phyloP scores from a whole-genome alignment of 2,329 filamentous ascomycete species.

The Rhynchosporium graminicola region DNA sequence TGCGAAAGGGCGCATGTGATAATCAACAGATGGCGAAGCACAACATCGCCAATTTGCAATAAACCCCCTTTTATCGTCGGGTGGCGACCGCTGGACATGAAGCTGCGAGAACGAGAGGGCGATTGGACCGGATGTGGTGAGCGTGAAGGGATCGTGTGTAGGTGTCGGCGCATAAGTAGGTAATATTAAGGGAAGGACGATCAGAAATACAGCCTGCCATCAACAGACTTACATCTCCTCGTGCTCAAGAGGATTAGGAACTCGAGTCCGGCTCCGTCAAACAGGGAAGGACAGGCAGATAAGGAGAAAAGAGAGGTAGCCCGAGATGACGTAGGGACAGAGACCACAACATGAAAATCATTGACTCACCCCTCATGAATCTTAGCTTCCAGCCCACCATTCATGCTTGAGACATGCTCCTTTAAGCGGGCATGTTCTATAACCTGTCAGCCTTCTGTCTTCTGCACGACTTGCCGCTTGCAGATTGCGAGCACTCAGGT shows the following conservation, averaged over 20 bases:
- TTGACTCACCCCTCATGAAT: slow-evolving; percentile 86
- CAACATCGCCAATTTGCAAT: not conserved
- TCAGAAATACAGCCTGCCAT: no score
- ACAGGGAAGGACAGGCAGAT: slow-evolving; percentile 13
- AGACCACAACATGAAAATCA: not conserved
- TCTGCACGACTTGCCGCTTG: slow-evolving; percentile 34
- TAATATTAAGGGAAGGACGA: not conserved
- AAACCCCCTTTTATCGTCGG: not conserved
- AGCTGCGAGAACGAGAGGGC: not conserved
- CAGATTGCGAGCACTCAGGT: slow-evolving; percentile 34
- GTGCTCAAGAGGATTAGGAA: no score
- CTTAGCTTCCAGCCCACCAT: slow-evolving; percentile 83
- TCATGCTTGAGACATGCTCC: slow-evolving; percentile 84
- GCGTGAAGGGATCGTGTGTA: not conserved
- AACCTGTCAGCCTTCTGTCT: slow-evolving; percentile 43
- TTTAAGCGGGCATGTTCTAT: slow-evolving; percentile 89
- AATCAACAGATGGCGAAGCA: not conserved
- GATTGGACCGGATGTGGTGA: not conserved
- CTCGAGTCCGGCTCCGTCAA: not conserved
- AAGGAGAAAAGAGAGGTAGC: slow-evolving; percentile 14
- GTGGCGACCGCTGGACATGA: not conserved
- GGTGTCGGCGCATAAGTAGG: no score
- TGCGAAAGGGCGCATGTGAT: not conserved
- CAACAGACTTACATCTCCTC: no score
- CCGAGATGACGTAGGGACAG: slow-evolving; percentile 13